Evolutionary conservation across 768 basidiomycete genomes (phyloP), one percentile per base, ranked within the genome.

Genomic region (Tylopilus felleus): DNA sequence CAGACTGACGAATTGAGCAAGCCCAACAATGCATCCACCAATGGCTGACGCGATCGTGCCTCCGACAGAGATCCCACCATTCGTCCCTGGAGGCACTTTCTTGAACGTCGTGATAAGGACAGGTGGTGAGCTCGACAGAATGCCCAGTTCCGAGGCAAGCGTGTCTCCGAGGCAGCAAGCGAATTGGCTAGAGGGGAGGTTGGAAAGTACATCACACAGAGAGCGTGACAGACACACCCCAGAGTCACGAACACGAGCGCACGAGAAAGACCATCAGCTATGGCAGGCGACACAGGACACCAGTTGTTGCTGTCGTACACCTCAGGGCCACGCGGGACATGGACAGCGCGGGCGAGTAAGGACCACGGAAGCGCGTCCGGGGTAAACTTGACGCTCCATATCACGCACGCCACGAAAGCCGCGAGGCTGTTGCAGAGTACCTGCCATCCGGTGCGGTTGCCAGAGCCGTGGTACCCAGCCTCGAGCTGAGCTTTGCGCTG

Each of bases 111-210:
- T 95, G 60, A 97, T 80, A 31, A 96, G 80, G 44, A 84, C 65
- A 31, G 95, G 90, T 4, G 77, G 77, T 14, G 80, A 75, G 35
- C 66, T 67, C 23, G 93, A 88, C 40, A 97, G 77, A 58, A 97
- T 93, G 31, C 95, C 95, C 22, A 97, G 79, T 71, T 97, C 95
- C 9, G 92, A 95, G 1, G 93, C 93, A 2, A 98, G 82, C 0
- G 94, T 97, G 63, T 97, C 94, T 6, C 91, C 94, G 9, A 94
- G 76, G 65, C 89, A 93, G 69, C 90, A 93, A 3, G 86, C 85
- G 68, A 93, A 91, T 65, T 95, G 93, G 4, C 91, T 93, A 4
- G 29, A 31, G 35, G 16, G 23, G 43, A 33, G 12, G 12, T 41
- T 21, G 51, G 64, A 3, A 60, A 51, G 17, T 16, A 35, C n/a